A percentile compares a stretch with the other conserved stretches of the same genome.
Evolutionary conservation across 1,284 basidiomycete species (phyloP).

Genomic region (Moesziomyces globuligerus): DNA sequence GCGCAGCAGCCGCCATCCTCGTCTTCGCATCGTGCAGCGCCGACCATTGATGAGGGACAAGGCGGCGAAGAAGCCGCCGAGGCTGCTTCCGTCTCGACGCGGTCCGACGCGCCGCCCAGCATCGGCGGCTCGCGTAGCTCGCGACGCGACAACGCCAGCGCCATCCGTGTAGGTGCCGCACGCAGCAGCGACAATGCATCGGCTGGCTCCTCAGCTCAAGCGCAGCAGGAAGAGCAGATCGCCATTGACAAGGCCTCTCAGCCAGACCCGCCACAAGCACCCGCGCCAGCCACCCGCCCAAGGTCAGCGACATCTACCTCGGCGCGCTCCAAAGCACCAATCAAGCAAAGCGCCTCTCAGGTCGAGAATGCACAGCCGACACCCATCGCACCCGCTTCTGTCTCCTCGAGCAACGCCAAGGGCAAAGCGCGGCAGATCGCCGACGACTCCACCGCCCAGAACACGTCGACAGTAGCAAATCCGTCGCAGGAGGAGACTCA

Average conservation of each 20-base stretch:
- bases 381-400: neutral
- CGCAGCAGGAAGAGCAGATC: neutral
- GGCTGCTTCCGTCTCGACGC: constrained; percentile 2
- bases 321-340: neutral
- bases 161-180: constrained; percentile 4
- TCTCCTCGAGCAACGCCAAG: constrained; percentile 2
- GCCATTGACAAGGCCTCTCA: constrained; percentile 32
- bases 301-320: constrained; percentile 1
- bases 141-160: neutral
- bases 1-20: neutral
- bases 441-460: constrained; percentile 3
- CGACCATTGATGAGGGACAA: too few species aligned
- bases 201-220: neutral
- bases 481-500: constrained; percentile 1
- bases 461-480: constrained; percentile 1
- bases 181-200: neutral
- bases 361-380: constrained; percentile 4
- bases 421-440: constrained; percentile 15
- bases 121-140: constrained; percentile 14
- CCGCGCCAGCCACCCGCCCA: constrained; percentile 1
- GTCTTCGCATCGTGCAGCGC: neutral
- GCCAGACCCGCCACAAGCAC: constrained; percentile 30
- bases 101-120: constrained; percentile 11
- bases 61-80: neutral
- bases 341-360: constrained; percentile 34